Evolutionary conservation across 371 early-diverging fungal species (phyloP), one percentile per base, ranked within the genome.

Genomic region (Ordospora colligata): DNA sequence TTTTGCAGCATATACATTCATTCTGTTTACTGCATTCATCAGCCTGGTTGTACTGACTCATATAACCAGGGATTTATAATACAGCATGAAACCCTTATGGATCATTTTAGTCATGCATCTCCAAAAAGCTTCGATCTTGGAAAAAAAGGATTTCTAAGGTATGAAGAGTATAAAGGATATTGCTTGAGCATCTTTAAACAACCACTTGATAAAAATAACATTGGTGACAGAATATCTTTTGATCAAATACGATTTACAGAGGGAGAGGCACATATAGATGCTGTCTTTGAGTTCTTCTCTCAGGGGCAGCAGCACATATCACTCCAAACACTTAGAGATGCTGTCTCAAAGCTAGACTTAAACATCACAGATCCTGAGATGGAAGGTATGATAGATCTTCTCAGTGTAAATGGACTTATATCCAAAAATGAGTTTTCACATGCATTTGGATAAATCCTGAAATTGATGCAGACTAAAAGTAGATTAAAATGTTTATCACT

Each of bases 71-170:
- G 32, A 32, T 32, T 32, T 32, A 32, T 32, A 5, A 32, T 32
- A 32, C 32, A 32, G 32, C 32, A 32, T 32, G 32, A 32, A 32
- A 32, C 32, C 32, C 32, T 32, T 5, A 32, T 32, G 32, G 32
- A 32, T 5, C 5, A 32, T 32, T 32, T 32, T 32, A 32, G 32
- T 5, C 32, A 32, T 32, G 32, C 32, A 2, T 32, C 32, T 1
- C 58, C 49, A 12, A 9, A 49, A 47, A 22, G 42, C n/a, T 72
- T 72, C 62, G 73, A 72, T 25, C 62, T 53, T 27, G 73, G 65
- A 32, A 63, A 64, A 10, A 72, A 72, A 64, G 65, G 65, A 37
- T 72, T 49, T 50, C 46, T 72, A 19, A 72, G 47, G 9, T 37
- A 63, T 8, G 40, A 72, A 49, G 73, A 72, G 43, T 23, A 64